Percentiles rank a stretch among this genome's conserved stretches.
Conservation (phyloP, 768 basidiomycete species). For the Tephrocybe rancida region DNA sequence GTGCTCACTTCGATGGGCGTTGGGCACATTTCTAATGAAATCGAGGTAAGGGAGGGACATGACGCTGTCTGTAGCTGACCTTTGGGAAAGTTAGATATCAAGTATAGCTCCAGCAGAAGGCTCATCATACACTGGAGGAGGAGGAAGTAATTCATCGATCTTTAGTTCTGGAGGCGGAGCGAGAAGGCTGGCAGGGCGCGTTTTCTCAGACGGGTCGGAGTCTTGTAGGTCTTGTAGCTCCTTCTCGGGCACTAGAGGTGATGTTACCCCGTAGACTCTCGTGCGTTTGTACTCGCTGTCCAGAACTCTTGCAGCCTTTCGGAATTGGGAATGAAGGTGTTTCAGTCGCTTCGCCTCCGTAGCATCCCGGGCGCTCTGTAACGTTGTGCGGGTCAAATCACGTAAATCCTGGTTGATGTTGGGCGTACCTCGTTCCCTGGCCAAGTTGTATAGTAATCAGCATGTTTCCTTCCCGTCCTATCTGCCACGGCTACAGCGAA, state of each 20-base stretch:
- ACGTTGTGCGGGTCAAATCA: neutral
- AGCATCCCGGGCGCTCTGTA: conserved; percentile 15
- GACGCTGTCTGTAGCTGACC: conserved; percentile 48
- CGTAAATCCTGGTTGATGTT: neutral
- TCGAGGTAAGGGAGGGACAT: conserved; percentile 51
- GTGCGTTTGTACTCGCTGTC: conserved; percentile 45
- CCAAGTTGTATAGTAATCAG: conserved; percentile 58
- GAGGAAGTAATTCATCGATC: conserved; percentile 3
- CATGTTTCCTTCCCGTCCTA: conserved; percentile 39
- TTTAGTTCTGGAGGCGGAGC: conserved; percentile 16
- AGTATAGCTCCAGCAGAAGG: neutral
- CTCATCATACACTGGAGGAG: conserved; percentile 17
- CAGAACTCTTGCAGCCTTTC: conserved; percentile 38
- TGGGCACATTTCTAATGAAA: conserved; percentile 48
- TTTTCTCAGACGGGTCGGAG: conserved; percentile 6
- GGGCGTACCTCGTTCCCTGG: conserved; percentile 38
- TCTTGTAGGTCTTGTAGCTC: neutral
- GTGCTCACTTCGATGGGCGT: conserved; percentile 46
- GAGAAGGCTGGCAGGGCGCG: conserved; percentile 17
- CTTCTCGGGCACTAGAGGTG: conserved; percentile 2
- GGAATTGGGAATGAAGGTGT: conserved; percentile 45
- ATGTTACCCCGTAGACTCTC: conserved; percentile 18
- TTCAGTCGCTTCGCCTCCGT: conserved; percentile 15
- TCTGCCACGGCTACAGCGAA: conserved; percentile 46
- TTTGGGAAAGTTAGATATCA: conserved; percentile 18